Evolutionary conservation across 495 filamentous ascomycete species (phyloP).

Genomic region (Aspergillus cristatus): DNA sequence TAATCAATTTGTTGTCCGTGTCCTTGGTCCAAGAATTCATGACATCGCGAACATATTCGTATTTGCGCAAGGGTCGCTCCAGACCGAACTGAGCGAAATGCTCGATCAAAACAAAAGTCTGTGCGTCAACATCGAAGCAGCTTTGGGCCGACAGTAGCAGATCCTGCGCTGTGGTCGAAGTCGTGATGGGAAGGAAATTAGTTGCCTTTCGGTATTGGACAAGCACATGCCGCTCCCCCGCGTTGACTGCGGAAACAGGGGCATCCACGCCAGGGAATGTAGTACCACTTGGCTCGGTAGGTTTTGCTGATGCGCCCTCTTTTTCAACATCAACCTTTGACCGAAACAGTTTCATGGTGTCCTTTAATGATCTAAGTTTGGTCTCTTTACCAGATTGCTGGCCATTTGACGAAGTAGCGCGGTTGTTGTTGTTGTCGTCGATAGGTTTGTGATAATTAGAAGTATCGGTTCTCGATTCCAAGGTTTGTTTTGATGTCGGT

Average conservation of each 20-base stretch:
- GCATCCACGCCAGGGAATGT: slow-evolving; percentile 64
- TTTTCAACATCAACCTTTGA: slow-evolving; percentile 9
- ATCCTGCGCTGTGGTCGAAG: slow-evolving; percentile 65
- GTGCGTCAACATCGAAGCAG: slow-evolving; percentile 48
- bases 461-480: too few relatives aligned
- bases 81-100: slow-evolving; percentile 67
- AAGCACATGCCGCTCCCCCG: slow-evolving; percentile 61
- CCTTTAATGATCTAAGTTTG: slow-evolving; percentile 4
- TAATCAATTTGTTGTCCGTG: slow-evolving; percentile 55
- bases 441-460: too few relatives aligned
- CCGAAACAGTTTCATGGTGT: slow-evolving; percentile 14
- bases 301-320: slow-evolving; percentile 7
- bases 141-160: slow-evolving; percentile 52
- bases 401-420: too few relatives aligned
- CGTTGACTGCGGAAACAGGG: slow-evolving; percentile 76
- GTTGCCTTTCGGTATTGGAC: slow-evolving; percentile 57
- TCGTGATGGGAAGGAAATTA: slow-evolving; percentile 56
- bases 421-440: too few relatives aligned
- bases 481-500: too few relatives aligned
- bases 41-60: slow-evolving; percentile 80
- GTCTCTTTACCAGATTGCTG: too few relatives aligned
- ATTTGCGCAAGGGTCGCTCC: slow-evolving; percentile 72
- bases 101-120: slow-evolving; percentile 62
- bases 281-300: slow-evolving; percentile 30
- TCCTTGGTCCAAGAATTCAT: slow-evolving; percentile 89